Base-by-base conservation (phyloP, 192 early-diverging fungal species). In the Coemansia asiatica region DNA sequence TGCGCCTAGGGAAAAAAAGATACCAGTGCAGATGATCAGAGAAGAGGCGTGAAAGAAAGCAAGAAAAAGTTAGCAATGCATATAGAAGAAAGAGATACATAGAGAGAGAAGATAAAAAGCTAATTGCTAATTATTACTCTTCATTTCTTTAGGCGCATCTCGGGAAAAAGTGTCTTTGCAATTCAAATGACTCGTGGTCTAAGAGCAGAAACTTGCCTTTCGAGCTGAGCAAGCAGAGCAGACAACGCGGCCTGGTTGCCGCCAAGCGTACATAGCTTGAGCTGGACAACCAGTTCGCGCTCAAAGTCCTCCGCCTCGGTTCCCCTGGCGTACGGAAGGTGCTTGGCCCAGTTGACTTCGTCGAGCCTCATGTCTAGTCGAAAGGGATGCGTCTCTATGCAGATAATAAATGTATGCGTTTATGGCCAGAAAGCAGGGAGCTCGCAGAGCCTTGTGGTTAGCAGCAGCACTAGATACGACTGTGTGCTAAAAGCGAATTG, bases 301-400 rank as follows among this genome's bases (percentile, higher is more conserved):
- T 69, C 70, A 44, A 67, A 81, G 48, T 75, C 69, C 5, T 63
- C 66, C 47, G 67, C 63, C 63, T 81, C 79, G 48, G 71, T 62
- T n/a, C 69, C 79, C 13, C 66, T 36, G 70, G 47, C 48, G 67
- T 81, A 81, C 28, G 79, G 79, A 56, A 81, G 73, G 55, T 62
- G 50, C 56, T 38, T 40, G 63, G 63, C 70, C 79, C 79, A 81
- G 62, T 81, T 69, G 21, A 75, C 66, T 48, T 81, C 73, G 28
- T 75, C 69, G 60, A 75, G 61, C 35, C 69, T 68, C 79, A 81
- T 81, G 51, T 69, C 65, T 36, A 44, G 54, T 28, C 12, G 19
- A 26, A 44, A 35, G 29, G 54, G 16, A 35, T 66, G 64, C 64
- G 64, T 49, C 44, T 56, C 62, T 66, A 44, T 48, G 49, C 50